Evolutionary conservation across 1,284 basidiomycete species (phyloP), one percentile per base, ranked within the genome.

Genomic region (Austropuccinia psidii): DNA sequence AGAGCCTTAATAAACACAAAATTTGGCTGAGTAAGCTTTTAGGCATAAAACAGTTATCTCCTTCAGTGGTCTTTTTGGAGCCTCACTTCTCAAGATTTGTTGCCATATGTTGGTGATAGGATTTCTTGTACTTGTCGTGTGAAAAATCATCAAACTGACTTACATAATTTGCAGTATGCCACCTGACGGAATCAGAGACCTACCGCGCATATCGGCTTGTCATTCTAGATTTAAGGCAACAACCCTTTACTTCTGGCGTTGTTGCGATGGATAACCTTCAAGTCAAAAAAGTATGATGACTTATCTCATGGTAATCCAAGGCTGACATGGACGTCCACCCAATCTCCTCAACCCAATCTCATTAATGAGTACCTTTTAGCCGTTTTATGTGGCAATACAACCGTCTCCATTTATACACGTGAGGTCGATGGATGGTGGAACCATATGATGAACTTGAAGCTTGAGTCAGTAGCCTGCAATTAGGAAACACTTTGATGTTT

Each of bases 361-460:
- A n/a, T 39, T 17, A 43, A 35, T n/a, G 24, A 15, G 13, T 73
- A n/a, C 24, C 55, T 64, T 19, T 49, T 60, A 9, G 47, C 27
- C 21, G 60, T 60, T n/a, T 62, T 43, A 37, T 52, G 50, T 37
- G 60, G 60, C 27, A 43, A 17, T 21, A 52, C 27, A 41, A 13
- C 33, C 19, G 50, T 64, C 33, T 47, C 33, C 24, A 58, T 69
- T 33, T 73, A 73, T 52, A 43, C 35, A 17, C 47, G 70, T 43
- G 58, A 35, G n/a, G 29, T 11, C 37, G 49, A 73, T 55, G 58
- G 60, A 7, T 64, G 70, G 70, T 73, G 70, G 70, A 61, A 45
- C 13, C 24, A 29, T 45, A 50, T 45, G 8, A n/a, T 47, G 2
- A n/a, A 33, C 52, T 31, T 70, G 8, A 21, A 61, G 27, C 58